These are phyloP conservation scores for Pythium vanterpoolii DNA, from an alignment of 352 stramenopile genomes.

Conservation along the genomic window DNA sequence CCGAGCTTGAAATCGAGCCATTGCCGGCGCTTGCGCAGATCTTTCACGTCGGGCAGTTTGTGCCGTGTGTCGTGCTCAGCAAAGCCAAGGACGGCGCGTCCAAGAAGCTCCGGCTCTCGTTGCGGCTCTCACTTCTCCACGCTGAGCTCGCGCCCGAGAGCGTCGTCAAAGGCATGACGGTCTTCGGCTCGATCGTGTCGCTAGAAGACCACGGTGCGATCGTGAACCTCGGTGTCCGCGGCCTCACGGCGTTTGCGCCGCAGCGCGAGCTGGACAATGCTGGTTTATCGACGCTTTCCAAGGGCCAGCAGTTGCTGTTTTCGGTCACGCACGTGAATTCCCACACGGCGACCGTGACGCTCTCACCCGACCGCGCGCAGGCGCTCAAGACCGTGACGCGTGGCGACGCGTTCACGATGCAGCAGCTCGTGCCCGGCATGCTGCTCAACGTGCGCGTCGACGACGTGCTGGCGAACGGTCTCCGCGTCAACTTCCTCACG, in stretches of 20 bases:
- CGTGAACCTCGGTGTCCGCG: slow-evolving; percentile 87
- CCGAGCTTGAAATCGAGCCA: slow-evolving; percentile 18
- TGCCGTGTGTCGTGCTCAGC: slow-evolving; percentile 77
- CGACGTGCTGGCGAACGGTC: slow-evolving; percentile 79
- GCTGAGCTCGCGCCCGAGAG: slow-evolving; percentile 55
- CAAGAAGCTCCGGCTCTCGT: slow-evolving; percentile 91
- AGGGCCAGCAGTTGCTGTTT: slow-evolving; percentile 69
- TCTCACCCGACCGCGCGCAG: slow-evolving; percentile 61
- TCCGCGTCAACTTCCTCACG: slow-evolving; percentile 86
- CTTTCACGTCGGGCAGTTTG: slow-evolving; percentile 81
- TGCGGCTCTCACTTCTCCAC: slow-evolving; percentile 86
- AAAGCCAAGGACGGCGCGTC: slow-evolving; percentile 66
- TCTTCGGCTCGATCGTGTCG: slow-evolving; percentile 86
- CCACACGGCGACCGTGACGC: slow-evolving; percentile 71
- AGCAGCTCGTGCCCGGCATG: slow-evolving; percentile 90
- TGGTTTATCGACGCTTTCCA: slow-evolving; percentile 23
- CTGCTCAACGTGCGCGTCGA: slow-evolving; percentile 92
- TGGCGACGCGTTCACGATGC: slow-evolving; percentile 82
- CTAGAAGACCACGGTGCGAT: slow-evolving; percentile 95
- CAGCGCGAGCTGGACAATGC: slow-evolving; percentile 59
- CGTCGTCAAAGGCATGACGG: slow-evolving; percentile 60
- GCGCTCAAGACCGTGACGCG: slow-evolving; percentile 78
- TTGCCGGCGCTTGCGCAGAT: slow-evolving; percentile 48
- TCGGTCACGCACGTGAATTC: slow-evolving; percentile 68
- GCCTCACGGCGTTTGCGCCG: slow-evolving; percentile 71